Base-by-base conservation (phyloP, 108 stramenopile genomes). In the Cyclotella sp. region DNA sequence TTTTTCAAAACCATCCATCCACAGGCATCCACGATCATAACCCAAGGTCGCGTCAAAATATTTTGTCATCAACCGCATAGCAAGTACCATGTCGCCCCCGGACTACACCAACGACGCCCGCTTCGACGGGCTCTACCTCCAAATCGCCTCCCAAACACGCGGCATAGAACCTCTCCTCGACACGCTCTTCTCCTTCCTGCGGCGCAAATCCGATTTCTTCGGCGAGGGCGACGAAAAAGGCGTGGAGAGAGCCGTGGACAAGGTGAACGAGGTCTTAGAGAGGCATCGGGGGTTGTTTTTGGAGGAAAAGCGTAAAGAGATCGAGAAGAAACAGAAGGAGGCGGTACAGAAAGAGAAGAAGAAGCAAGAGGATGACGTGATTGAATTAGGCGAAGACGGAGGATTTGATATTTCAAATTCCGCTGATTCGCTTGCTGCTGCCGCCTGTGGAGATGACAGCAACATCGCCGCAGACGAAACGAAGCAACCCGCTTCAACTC, bases 121-220 rank as follows among this genome's bases (percentile, higher is more conserved):
- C 4, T 99, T 99, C 84, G 99, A 99, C 83, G 95, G 93, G 13
- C 81, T 99, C 67, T 97, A 97, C 75, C 64, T 99, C 83, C 93
- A 94, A 76, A 85, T 99, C 7, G 98, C 99, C 51, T 93, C 97
- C 72, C 92, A 94, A 70, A 73, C 92, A 39, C 88, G 74, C 14
- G 99, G 99, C 22, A 99, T 99, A 81, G 99, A 99, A 65, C 97
- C 96, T 0, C 73, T 99, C 21, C 92, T 99, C 83, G 98, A 99
- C 67, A 93, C 95, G 9, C 85, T 99, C 42, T 98, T 99, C 81
- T 94, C 95, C 16, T 99, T 96, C 72, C 70, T 99, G 47, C 93
- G 99, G 49, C 96, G 99, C 42, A 98, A 99, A 81, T 98, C 99
- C 9, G 99, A 99, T 78, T 99, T 99, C 76, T 99, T 98, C 82